Base-by-base conservation (phyloP, 1,139 yeast genomes). In the Martiniozyma asiatica region DNA sequence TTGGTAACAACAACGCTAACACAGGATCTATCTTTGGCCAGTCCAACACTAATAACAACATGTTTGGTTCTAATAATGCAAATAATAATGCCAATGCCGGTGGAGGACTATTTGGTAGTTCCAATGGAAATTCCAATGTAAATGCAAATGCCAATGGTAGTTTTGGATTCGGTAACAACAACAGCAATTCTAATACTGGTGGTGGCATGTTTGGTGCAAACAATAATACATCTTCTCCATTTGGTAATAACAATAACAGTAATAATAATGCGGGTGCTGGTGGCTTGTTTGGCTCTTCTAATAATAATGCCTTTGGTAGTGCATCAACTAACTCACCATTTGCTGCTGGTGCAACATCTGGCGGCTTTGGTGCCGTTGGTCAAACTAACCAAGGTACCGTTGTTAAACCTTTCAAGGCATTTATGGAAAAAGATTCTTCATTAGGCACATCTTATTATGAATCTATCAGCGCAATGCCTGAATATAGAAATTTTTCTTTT, bases 381-480 rank as follows among this genome's bases (percentile, higher is more conserved):
- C 25, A 22, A 6, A 73, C 72, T 41, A 48, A 47, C 25, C 40
- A 44, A 28, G 96, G 96, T 20, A 81, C 95, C 2, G 72, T 76
- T 0, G 57, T 68, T 31, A 72, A 70, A 44, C 84, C 94, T 4
- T 78, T 71, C 47, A 61, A 72, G 22, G 65, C 80, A 2, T 63
- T 54, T 38, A 60, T 63, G 24, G 97, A 89, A 50, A 81, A 80
- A 50, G 98, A 89, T 46, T 56, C 73, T 13, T 60, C 70, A 3
- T 61, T 73, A 27, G 64, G 50, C 10, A 61, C 67, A 2, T 69
- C 71, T 20, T 73, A 67, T 28, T 89, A 66, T 54, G 85, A 87
- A 51, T 75, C 74, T 44, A 75, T 92, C 39, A 63, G 80, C 14
- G 69, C 82, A 25, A 87, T 89, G 97, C 94, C 94, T 10, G 94